Base-by-base conservation (phyloP, 169 alveolate species). In the Plasmodium yoelii region DNA sequence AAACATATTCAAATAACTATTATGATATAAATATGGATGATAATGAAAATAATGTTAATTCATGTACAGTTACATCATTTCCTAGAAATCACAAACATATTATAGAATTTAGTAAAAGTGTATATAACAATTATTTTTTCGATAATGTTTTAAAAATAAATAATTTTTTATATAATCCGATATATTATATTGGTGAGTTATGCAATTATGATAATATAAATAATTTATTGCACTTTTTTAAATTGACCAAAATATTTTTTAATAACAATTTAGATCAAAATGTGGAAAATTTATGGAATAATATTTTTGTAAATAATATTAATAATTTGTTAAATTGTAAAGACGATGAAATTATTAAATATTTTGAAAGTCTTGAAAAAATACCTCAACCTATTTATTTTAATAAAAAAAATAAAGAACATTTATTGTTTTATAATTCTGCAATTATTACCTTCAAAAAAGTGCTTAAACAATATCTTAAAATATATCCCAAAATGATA, bases 111-210 rank as follows among this genome's bases (percentile, higher is more conserved):
- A 60, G 73, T 22, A 80, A 65, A 49, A 53, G 90, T 57, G 82
- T 80, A 18, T 80, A 59, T 57, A 80, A 53, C n/a, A 53, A 80
- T 55, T 65, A 51, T 5, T 80, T 80, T 60, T 65, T 51, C 24
- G 90, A 80, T 24, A 65, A 80, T 55, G 90, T 80, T 49, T 15
- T 80, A 65, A 80, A 80, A 80, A 80, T 80, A 34, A 80, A 80
- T 55, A 49, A 7, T 19, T 80, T 80, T 80, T 65, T 80, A 55
- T 65, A 80, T 39, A 70, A 80, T 57, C 90, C 90, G 7, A 56
- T 80, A 18, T 55, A 56, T 34, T 80, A n/a, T 60, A 51, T 80
- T 39, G 90, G 90, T 12, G 64, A 46, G 0, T 57, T 65, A 19
- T 65, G 90, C 4, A 80, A 39, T 19, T 80, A 80, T 69, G 90